These are phyloP conservation scores for Suillus cothurnatus DNA, from an alignment of 768 basidiomycete species.

Conservation along the genomic window DNA sequence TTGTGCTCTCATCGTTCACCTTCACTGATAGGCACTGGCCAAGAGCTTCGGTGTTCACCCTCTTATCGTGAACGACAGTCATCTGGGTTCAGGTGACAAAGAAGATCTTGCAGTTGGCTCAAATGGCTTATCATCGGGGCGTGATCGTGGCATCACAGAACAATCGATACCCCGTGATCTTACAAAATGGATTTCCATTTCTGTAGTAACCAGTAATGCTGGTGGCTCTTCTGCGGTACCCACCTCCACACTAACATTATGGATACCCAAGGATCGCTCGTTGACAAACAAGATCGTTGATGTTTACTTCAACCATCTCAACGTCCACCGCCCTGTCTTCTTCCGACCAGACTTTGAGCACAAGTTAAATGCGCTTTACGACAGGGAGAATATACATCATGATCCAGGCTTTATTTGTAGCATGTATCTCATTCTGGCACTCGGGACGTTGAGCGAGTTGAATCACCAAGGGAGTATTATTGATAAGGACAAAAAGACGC, in stretches of 20 bases:
- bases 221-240: slow-evolving; percentile 19
- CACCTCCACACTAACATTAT: slow-evolving; percentile 44
- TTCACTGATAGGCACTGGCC: slow-evolving; percentile 55
- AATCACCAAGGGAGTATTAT: slow-evolving; percentile 65
- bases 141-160: slow-evolving; percentile 61
- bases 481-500: slow-evolving; percentile 45
- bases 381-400: slow-evolving; percentile 49
- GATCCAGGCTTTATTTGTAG: slow-evolving; percentile 83
- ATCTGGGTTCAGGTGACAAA: slow-evolving; percentile 55
- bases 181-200: slow-evolving; percentile 59
- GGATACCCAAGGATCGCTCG: slow-evolving; percentile 76
- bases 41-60: slow-evolving; percentile 79
- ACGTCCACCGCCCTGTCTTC: slow-evolving; percentile 79
- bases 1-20: slow-evolving; percentile 10
- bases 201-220: slow-evolving; percentile 50
- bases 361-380: slow-evolving; percentile 67
- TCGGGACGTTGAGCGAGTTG: slow-evolving; percentile 82
- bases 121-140: slow-evolving; percentile 66
- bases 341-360: slow-evolving; percentile 67
- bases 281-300: slow-evolving; percentile 65
- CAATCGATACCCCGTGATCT: slow-evolving; percentile 60
- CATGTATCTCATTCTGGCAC: slow-evolving; percentile 73
- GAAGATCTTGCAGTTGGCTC: slow-evolving; percentile 83
- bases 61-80: slow-evolving; percentile 66
- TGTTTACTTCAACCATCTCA: slow-evolving; percentile 77